Evolutionary conservation across 805 yeast genomes (phyloP), one percentile per base, ranked within the genome.

Genomic region (Wickerhamiella spandovensis): DNA sequence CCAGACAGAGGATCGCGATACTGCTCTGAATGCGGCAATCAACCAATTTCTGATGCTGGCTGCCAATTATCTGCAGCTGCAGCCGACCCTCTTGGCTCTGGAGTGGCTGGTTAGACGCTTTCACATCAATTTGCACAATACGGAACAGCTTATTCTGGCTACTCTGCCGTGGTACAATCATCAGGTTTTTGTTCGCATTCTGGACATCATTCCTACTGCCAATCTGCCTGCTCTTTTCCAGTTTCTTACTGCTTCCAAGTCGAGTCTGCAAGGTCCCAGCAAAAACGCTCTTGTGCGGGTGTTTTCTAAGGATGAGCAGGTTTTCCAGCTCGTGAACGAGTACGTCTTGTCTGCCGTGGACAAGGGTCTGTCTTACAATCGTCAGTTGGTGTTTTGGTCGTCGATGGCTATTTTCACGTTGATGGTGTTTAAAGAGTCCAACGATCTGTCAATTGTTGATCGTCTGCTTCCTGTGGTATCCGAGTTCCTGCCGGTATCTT

Each of bases 91-190:
- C 47, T 81, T 81, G 58, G 90, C 96, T 5, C 72, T 87, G 12
- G 98, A 92, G 70, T 92, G 98, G 98, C 77, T 89, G 22, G 82
- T 92, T 18, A 82, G 98, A 69, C 76, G 97, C 58, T 71, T 92
- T 81, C 70, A 87, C 61, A 78, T 87, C 56, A 89, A 92, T 63
- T 72, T 84, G 46, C 81, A 83, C 60, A 87, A 84, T 60, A 69
- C 88, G 0, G 97, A 90, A 64, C 63, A 72, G 49, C 62, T 92
- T 30, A 62, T 92, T 44, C 66, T 90, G 51, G 73, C 89, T 2
- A 74, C 84, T 1, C 71, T 92, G 57, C 94, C 96, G n/a, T 86
- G 83, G 67, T 86, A 81, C 66, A 77, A 74, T 57, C 72, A 77
- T 38, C 81, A 88, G 0, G 72, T 84, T 5, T 92, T 92, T 64